Percentiles rank a stretch among this genome's conserved stretches.
Evolutionary conservation across 1,139 yeast species (phyloP).

Genomic region (Debaryomyces coudertii): DNA sequence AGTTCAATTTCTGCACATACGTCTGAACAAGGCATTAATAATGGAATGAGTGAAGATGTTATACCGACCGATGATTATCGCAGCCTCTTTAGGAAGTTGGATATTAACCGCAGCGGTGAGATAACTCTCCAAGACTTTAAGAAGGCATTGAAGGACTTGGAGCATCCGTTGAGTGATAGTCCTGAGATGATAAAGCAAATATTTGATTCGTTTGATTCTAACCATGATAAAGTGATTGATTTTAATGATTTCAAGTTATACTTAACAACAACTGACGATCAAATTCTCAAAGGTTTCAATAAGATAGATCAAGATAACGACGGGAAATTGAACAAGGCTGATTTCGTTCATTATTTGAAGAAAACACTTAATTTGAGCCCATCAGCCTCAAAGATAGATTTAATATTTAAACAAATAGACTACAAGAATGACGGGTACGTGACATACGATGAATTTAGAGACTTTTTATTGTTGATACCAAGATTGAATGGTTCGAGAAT

Average conservation of each 20-base stretch:
- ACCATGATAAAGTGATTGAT: conserved; percentile 59
- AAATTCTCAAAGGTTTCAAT: conserved; percentile 69
- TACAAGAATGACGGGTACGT: conserved; percentile 66
- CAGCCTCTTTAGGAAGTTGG: conserved; percentile 50
- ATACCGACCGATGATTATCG: conserved; percentile 24
- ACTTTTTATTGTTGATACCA: conserved; percentile 81
- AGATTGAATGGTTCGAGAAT: conserved; percentile 68
- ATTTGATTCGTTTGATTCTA: conserved; percentile 59
- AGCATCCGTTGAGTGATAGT: conserved; percentile 70
- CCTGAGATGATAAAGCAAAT: conserved; percentile 60
- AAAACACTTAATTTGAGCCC: conserved; percentile 56
- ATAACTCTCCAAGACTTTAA: conserved; percentile 59
- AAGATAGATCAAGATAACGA: conserved; percentile 75
- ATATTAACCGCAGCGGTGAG: conserved; percentile 55
- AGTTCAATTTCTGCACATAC: conserved; percentile 1
- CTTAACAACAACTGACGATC: conserved; percentile 64
- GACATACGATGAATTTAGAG: conserved; percentile 85
- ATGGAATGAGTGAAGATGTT: neutral
- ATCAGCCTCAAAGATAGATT: conserved; percentile 56
- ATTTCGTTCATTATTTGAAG: conserved; percentile 65
- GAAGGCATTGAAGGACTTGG: conserved; percentile 52
- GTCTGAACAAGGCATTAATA: neutral
- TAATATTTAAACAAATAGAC: conserved; percentile 65
- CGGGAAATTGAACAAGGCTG: conserved; percentile 68
- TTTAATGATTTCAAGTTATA: conserved; percentile 64